Base-by-base conservation (phyloP, 345 rosid species). In the Stellera chamaejasme region DNA sequence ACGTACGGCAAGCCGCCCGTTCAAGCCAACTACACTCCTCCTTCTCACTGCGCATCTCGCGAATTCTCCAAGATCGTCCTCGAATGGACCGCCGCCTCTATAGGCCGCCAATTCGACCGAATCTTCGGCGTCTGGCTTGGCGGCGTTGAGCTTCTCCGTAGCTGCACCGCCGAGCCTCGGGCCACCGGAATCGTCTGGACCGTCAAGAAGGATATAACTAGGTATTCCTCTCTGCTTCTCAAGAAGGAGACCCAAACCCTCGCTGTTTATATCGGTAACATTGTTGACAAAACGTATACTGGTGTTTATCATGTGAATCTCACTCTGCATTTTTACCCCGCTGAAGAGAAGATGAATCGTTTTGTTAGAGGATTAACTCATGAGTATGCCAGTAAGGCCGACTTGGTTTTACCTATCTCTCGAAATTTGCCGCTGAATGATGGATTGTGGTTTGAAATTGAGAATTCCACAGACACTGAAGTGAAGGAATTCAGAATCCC, bases 151-250 rank as follows among this genome's bases (percentile, higher is more conserved):
- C 78, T 91, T 72, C 86, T 91, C 57, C 71, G 96, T 56, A 77
- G 98, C 76, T 88, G 98, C 71, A 82, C 98, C 11, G 96, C 95
- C 3, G 96, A 91, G 77, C 98, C 96, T 25, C 78, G 63, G 6
- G 48, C 72, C 0, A 73, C 66, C 41, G 98, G 95, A 3, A 85
- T 80, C 13, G 51, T 79, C 13, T 90, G 95, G 97, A 80, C 67
- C 0, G 90, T 91, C 0, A 63, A 70, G 61, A 91, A 91, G 77
- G 96, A 88, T 62, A 63, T 91, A 13, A 85, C 92, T 2, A 88
- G 72, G 96, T 91, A 91, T 27, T 64, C 69, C 62, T 75, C 95
- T 13, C 43, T 83, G 60, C 83, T 91, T 46, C 55, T 76, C 51
- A 82, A 75, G 77, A 76, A 73, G 50, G 56, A 67, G 58, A 75